Base-by-base conservation (phyloP, 2,329 filamentous ascomycete species). In the Penicillium sp. region DNA sequence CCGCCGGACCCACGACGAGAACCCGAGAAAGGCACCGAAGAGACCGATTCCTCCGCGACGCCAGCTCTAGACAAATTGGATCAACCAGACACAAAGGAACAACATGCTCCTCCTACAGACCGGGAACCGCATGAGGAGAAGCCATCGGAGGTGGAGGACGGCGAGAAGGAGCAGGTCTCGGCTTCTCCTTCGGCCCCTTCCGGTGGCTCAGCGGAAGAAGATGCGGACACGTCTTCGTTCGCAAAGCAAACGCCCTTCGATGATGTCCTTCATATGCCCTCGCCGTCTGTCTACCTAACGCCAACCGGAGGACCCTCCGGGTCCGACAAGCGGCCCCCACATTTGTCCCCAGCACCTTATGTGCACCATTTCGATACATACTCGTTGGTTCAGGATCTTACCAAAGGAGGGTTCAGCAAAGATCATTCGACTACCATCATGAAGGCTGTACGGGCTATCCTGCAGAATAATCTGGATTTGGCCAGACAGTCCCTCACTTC, bases 291-390 rank as follows among this genome's bases (percentile, higher is more conserved):
- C 41, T 64, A 64, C 50, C 58, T 67, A 18, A 62, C 64, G 0
- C 60, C 68, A 2, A 60, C 63, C 3, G 58, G 59, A 18, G 41
- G 27, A 10, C 34, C 57, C 5, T 56, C 60, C 4, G 46, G 61
- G 2, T 56, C 64, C 7, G 58, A 74, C 44, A 63, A 74, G 22
- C 78, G 79, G 57, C 79, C 81, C 18, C 86, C 86, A 4, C 84
- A 90, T 65, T 53, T 72, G 54, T 61, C 80, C 87, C 65, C 88
- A 0, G 82, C 88, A 7, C 87, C 85, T 1, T 95, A 95, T 65
- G 84, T 95, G 29, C 93, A 99, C 73, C 90, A 97, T 72, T 99
- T 99, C 71, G 92, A 99, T 72, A 95, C 86, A 19, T 99, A 93
- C 71, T 85, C 83, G 12, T 80, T 97, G 4, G 93, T 97, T 13